Conservation (phyloP, 495 filamentous ascomycete species). For the Penicillium ochrochloron region DNA sequence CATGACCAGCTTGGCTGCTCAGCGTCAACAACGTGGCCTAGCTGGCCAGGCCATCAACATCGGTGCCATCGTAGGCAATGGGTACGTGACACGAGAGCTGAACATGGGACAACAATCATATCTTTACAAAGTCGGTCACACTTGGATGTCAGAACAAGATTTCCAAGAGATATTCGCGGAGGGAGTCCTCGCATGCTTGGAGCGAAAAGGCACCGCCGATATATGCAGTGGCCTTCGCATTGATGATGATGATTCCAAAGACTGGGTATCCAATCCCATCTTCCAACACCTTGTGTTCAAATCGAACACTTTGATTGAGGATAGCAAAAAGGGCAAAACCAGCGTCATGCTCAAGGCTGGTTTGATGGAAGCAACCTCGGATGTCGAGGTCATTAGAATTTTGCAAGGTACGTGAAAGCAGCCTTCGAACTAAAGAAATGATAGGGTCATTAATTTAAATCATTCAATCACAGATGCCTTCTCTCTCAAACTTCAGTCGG, state of each 20-base stretch:
- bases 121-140: constrained; percentile 29
- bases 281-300: constrained; percentile 32
- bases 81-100: constrained; percentile 48
- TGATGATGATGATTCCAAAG: constrained; percentile 34
- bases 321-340: constrained; percentile 24
- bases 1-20: constrained; percentile 45
- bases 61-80: constrained; percentile 60
- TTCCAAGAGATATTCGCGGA: constrained; percentile 65
- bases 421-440: neutral
- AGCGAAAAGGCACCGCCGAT: constrained; percentile 9
- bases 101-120: constrained; percentile 34
- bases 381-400: constrained; percentile 19
- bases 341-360: constrained; percentile 31
- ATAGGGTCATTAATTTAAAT: neutral
- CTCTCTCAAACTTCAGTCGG: constrained; percentile 17
- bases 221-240: constrained; percentile 31
- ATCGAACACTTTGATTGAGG: constrained; percentile 19
- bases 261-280: constrained; percentile 38
- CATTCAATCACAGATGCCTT: constrained; percentile 15
- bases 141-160: constrained; percentile 62
- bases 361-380: constrained; percentile 24
- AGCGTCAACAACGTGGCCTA: constrained; percentile 41
- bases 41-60: constrained; percentile 58
- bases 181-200: constrained; percentile 43
- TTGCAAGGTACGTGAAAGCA: constrained; percentile 14